A percentile compares a stretch with the other conserved stretches of the same genome.
Conservation (phyloP, 305 asterid species). For the Fraxinus nigra region DNA sequence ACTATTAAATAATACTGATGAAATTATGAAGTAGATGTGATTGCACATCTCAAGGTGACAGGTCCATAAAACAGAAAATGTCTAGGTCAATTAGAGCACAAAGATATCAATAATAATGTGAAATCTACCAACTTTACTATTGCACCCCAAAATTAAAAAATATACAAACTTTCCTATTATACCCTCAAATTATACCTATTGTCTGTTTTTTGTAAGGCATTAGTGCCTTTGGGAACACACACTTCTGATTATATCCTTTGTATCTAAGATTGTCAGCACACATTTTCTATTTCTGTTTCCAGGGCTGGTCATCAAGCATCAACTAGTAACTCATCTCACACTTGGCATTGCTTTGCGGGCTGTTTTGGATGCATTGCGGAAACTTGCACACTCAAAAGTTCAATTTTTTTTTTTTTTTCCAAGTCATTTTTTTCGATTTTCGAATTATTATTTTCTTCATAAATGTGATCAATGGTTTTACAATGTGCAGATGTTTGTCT, state of each 20-base stretch:
- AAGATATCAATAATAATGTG: constrained; percentile 2
- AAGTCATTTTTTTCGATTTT: constrained; percentile 4
- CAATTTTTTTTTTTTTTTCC: constrained; percentile 15
- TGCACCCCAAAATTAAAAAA: neutral
- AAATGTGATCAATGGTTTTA: constrained; percentile 20
- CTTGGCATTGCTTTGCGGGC: constrained; percentile 98
- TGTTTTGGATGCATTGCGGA: constrained; percentile 93
- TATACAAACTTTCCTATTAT: neutral
- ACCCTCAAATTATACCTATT: neutral
- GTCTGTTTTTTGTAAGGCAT: neutral
- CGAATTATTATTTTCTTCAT: constrained; percentile 15
- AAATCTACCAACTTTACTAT: neutral
- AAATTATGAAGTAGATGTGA: neutral
- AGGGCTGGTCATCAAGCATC: constrained; percentile 95
- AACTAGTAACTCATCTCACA: constrained; percentile 82
- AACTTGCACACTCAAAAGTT: constrained; percentile 95
- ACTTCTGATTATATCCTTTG: neutral
- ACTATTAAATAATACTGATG: neutral
- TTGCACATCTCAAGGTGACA: neutral
- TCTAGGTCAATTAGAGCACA: constrained; percentile 1
- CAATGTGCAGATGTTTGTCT: constrained; percentile 77
- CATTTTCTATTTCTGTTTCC: constrained; percentile 27
- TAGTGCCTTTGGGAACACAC: neutral
- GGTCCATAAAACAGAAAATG: neutral
- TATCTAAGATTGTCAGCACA: neutral